Evolutionary conservation across 805 yeast genomes (phyloP).

Genomic region (Ogataea naganishii): DNA sequence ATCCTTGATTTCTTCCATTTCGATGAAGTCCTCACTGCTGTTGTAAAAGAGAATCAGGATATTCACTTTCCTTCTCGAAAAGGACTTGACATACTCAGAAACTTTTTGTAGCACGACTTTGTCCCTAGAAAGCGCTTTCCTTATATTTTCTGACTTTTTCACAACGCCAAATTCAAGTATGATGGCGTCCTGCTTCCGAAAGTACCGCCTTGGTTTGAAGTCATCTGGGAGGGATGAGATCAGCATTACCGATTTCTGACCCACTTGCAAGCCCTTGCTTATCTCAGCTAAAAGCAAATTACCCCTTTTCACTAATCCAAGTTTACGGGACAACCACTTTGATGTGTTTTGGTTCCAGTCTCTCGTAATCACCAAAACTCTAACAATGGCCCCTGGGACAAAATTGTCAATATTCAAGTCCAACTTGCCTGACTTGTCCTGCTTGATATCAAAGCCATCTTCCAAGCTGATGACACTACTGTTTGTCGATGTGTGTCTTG

Average conservation of each 20-base stretch:
- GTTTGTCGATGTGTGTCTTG: slow-evolving; percentile 2
- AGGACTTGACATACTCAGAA: slow-evolving; percentile 11
- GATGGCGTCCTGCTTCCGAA: slow-evolving; percentile 32
- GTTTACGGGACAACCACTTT: slow-evolving; percentile 40
- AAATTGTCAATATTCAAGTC: slow-evolving; percentile 8
- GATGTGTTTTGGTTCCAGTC: slow-evolving; percentile 39
- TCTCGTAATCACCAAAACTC: slow-evolving; percentile 30
- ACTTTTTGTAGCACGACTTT: slow-evolving; percentile 12
- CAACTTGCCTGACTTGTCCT: slow-evolving; percentile 8
- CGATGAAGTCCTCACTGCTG: not conserved
- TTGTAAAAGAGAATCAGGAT: slow-evolving; percentile 8
- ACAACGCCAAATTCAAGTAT: slow-evolving; percentile 45
- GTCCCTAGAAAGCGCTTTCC: slow-evolving; percentile 6
- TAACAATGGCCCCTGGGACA: slow-evolving; percentile 17
- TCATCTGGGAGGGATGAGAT: slow-evolving; percentile 35
- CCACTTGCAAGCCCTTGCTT: too few relatives aligned
- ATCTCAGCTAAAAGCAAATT: slow-evolving; percentile 20
- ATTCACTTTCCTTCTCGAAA: slow-evolving; percentile 7
- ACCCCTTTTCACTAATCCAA: slow-evolving; percentile 26
- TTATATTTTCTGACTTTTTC: slow-evolving; percentile 6
- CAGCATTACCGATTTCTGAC: slow-evolving; percentile 21
- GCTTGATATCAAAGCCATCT: slow-evolving; percentile 2
- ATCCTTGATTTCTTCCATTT: not conserved
- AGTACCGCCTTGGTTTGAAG: slow-evolving; percentile 27
- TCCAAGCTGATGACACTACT: slow-evolving; percentile 4